Evolutionary conservation across 2,329 filamentous ascomycete genomes (phyloP), one percentile per base, ranked within the genome.

Genomic region (Mariannaea elegans): DNA sequence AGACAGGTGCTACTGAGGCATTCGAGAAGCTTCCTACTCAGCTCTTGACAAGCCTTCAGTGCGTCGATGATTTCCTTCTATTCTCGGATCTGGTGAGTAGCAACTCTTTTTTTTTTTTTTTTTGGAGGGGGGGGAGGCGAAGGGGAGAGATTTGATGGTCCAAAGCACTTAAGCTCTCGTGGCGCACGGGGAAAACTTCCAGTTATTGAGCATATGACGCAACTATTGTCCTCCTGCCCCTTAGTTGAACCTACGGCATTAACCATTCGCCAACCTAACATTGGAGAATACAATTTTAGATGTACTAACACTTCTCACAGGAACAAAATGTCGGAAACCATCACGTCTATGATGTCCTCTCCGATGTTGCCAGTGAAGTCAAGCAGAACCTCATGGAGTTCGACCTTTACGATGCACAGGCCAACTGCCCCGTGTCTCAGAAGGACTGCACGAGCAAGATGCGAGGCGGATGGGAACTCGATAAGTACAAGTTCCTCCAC

Each of bases 401-500:
- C 62, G 71, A 77, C 38, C 74, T 82, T 7, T 82, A 83, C 65
- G 73, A 77, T 21, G 71, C 75, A 12, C 80, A 82, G 64, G 73
- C 78, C 49, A 72, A 79, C 53, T 84, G 82, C 50, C 78, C 80
- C 36, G 75, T 80, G 27, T 77, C 79, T 3, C 79, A 81, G 34
- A 79, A 80, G 65, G 77, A 82, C 41, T 81, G 82, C 60, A 75
- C 69, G 1, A 55, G 56, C 8, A 67, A 66, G 7, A 69, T 73
- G 64, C 61, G 66, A 54, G 77, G 72, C 39, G 78, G 77, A 10
- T 87, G 84, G 84, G 78, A 78, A 49, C 73, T 88, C 62, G 85
- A 88, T 72, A 87, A 86, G 75, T 87, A 85, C 76, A 88, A 87
- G 72, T 86, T 85, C 68, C 72, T 87, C 46, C 83, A 84, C 64